Conservation (phyloP, 1,139 yeast genomes). For the Protomyces macrosporus region DNA sequence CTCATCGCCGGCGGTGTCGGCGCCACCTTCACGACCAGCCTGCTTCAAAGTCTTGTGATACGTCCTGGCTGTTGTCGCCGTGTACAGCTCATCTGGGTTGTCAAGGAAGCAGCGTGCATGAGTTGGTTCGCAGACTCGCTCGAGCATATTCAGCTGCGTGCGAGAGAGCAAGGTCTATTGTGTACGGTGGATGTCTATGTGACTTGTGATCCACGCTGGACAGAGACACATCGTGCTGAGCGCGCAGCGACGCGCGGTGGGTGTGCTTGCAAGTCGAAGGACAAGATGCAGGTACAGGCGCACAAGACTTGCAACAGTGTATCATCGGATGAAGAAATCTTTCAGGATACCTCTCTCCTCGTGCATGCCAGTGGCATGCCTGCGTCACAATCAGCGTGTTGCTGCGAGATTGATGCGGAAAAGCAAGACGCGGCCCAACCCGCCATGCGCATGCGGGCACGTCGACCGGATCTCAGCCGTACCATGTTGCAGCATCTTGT, state of each 20-base stretch:
- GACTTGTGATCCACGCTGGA: constrained; percentile 4
- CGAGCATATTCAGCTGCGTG: neutral
- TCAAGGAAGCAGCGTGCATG: constrained; percentile 24
- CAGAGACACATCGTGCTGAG: neutral
- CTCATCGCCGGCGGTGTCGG: constrained; percentile 33
- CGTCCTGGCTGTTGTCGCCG: constrained; percentile 2
- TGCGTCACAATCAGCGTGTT: neutral
- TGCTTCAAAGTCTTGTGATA: constrained; percentile 23
- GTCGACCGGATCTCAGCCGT: constrained; percentile 26
- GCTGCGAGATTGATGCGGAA: neutral
- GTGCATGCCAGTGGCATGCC: neutral
- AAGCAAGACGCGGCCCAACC: neutral
- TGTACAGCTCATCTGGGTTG: constrained; percentile 31
- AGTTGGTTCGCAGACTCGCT: constrained; percentile 14
- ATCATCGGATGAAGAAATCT: neutral
- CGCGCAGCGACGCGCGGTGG: neutral
- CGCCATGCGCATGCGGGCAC: neutral
- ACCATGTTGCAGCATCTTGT: neutral
- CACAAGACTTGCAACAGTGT: neutral
- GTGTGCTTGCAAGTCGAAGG: no score
- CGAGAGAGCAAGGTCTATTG: neutral
- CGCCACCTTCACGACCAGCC: constrained; percentile 29
- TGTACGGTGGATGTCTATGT: neutral
- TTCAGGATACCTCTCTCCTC: neutral
- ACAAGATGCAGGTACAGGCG: neutral